Percentiles rank a stretch among this genome's conserved stretches.
These are phyloP conservation scores for Pisolithus thermaeus DNA, from an alignment of 1,284 basidiomycete species.

Conservation along the genomic window DNA sequence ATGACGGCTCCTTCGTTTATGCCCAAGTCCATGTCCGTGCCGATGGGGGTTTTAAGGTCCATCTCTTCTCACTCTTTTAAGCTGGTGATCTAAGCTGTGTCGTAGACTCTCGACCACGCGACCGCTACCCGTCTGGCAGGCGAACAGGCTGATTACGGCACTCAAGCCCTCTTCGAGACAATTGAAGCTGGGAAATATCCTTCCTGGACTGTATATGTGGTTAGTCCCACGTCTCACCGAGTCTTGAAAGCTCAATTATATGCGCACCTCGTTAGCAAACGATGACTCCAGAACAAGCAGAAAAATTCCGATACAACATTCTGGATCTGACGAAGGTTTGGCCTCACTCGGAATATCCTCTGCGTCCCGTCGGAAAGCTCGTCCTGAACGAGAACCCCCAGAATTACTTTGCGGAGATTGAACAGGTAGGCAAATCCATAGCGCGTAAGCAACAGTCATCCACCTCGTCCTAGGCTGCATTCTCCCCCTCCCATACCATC, in stretches of 20 bases:
- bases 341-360: slow-evolving; percentile 82
- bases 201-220: slow-evolving; percentile 73
- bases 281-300: slow-evolving; percentile 88
- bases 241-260: not conserved
- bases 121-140: slow-evolving; percentile 54
- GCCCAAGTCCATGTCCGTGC: slow-evolving; percentile 76
- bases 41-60: slow-evolving; percentile 70
- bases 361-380: slow-evolving; percentile 80
- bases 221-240: slow-evolving; percentile 28
- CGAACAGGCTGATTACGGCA: slow-evolving; percentile 79
- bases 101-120: slow-evolving; percentile 60
- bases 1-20: slow-evolving; percentile 78
- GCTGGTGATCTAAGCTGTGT: slow-evolving; percentile 1
- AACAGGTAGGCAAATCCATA: slow-evolving; percentile 47
- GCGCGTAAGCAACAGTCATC: slow-evolving; percentile 11
- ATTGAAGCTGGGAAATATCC: slow-evolving; percentile 79
- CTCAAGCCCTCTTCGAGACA: slow-evolving; percentile 68
- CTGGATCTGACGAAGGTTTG: slow-evolving; percentile 91
- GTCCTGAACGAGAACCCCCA: slow-evolving; percentile 82
- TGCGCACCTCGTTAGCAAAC: slow-evolving; percentile 55
- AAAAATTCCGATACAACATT: slow-evolving; percentile 82
- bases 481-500: slow-evolving; percentile 80
- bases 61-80: not conserved
- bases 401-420: slow-evolving; percentile 85
- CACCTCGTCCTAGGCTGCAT: slow-evolving; percentile 53